phyloP scores from a whole-genome alignment of 306 rosid genomes.

The Trifolium subterraneum region DNA sequence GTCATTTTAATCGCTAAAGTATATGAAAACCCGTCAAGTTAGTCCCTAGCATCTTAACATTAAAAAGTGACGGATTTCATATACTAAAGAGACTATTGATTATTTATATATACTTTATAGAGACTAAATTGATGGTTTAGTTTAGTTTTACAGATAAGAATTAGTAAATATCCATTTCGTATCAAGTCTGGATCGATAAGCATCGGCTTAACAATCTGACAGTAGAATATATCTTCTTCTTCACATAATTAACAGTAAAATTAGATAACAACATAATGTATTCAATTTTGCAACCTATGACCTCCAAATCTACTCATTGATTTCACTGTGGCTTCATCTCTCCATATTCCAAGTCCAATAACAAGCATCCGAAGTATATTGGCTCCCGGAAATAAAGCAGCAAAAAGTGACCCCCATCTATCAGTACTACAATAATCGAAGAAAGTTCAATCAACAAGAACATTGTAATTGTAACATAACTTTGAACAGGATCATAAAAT shows the following conservation, averaged over 20 bases:
- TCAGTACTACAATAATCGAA: constrained; percentile 59
- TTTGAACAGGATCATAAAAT: constrained; percentile 15
- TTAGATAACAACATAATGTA: constrained; percentile 4
- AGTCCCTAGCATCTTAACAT: no score
- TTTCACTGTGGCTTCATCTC: constrained; percentile 88
- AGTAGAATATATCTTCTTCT: no score
- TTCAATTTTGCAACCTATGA: constrained; percentile 64
- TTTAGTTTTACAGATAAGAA: no score
- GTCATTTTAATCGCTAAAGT: not conserved
- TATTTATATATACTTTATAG: no score
- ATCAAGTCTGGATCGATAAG: no score
- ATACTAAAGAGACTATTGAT: no score
- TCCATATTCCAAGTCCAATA: constrained; percentile 73
- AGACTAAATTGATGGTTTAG: no score
- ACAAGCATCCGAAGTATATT: constrained; percentile 82
- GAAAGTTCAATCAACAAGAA: constrained; percentile 33
- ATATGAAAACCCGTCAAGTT: no score
- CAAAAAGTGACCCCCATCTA: constrained; percentile 53
- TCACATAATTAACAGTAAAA: constrained; percentile 16
- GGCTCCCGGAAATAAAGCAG: constrained; percentile 71
- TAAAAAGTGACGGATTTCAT: no score
- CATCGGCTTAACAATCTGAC: no score
- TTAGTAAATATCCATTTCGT: no score
- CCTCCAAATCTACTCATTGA: constrained; percentile 93
- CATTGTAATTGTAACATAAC: not conserved